Evolutionary conservation across 306 rosid species (phyloP), one percentile per base, ranked within the genome.

Genomic region (Gastrolobium villosum): DNA sequence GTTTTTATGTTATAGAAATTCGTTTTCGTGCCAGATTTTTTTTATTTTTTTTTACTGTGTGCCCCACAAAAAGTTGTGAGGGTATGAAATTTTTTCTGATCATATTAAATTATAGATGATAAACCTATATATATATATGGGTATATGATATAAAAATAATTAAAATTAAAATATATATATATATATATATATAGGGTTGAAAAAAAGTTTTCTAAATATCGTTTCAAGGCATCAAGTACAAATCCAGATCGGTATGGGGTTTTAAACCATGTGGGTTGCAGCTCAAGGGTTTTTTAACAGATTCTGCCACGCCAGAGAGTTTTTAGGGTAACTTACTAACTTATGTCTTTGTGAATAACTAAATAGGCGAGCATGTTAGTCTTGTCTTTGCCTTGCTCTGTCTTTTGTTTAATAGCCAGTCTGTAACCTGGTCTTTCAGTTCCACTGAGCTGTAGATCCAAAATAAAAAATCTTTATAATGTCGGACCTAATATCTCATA

Each of bases 211-310:
- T 5, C 6, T 3, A 37, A 13, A 10, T 10, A 48, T 15, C 5
- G 20, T 31, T 43, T 73, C 2, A 10, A 32, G 52, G 30, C 76
- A 20, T 40, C 63, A 59, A 49, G 66, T 57, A 50, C 64, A 36
- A 59, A n/a, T 26, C 44, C 76, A 57, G 61, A 79, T 70, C 35
- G 7, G 5, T 46, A 13, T 80, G 68, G 14, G 13, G 5, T 55
- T 40, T 64, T 53, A 8, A 65, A 52, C 40, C 74, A 72, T 55
- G 79, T 77, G 70, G 63, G 7, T 75, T 59, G 82, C 72, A 82
- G 74, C 55, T 69, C 56, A 52, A 1, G 6, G 0, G 5, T 32
- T 10, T 45, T 43, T 14, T 5, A 30, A 46, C 72, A 74, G 56
- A 56, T 49, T 30, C 53, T 48, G 10, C 43, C n/a, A 14, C 32